phyloP scores from a whole-genome alignment of 2,329 filamentous ascomycete species.

The Aureobasidium melanogenum region DNA sequence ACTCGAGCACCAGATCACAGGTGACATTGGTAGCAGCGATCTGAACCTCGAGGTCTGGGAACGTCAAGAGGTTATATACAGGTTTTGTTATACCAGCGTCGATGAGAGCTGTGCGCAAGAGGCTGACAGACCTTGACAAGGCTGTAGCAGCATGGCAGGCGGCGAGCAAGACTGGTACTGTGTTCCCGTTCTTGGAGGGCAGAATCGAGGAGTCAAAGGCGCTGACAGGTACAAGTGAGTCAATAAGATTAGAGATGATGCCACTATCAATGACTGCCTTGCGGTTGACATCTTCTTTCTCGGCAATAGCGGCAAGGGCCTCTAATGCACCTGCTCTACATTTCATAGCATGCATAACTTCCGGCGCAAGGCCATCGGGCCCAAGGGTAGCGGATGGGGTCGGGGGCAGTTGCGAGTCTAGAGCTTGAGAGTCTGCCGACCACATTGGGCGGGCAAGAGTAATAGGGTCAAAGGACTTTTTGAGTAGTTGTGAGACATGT shows the following conservation, averaged over 20 bases:
- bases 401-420: slow-evolving; percentile 16
- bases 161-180: slow-evolving; percentile 67
- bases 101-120: slow-evolving; percentile 76
- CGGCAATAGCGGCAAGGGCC: slow-evolving; percentile 71
- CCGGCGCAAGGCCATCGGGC: slow-evolving; percentile 50
- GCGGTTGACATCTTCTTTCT: slow-evolving; percentile 74
- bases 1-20: slow-evolving; percentile 77
- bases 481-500: slow-evolving; percentile 54
- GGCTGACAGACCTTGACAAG: slow-evolving; percentile 74
- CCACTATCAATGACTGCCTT: slow-evolving; percentile 76
- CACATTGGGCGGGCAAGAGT: slow-evolving; percentile 45
- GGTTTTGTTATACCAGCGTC: slow-evolving; percentile 76
- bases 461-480: slow-evolving; percentile 56
- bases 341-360: slow-evolving; percentile 60
- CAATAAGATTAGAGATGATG: slow-evolving; percentile 71
- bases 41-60: slow-evolving; percentile 68
- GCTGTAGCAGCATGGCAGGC: slow-evolving; percentile 76
- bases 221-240: slow-evolving; percentile 59
- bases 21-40: slow-evolving; percentile 77
- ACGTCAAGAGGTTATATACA: slow-evolving; percentile 64
- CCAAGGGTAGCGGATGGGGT: slow-evolving; percentile 43
- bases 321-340: slow-evolving; percentile 68
- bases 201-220: background rate
- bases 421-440: slow-evolving; percentile 35
- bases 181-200: slow-evolving; percentile 59